These are phyloP conservation scores for Mortierella sp. DNA, from an alignment of 371 early-diverging fungal genomes.

Conservation along the genomic window DNA sequence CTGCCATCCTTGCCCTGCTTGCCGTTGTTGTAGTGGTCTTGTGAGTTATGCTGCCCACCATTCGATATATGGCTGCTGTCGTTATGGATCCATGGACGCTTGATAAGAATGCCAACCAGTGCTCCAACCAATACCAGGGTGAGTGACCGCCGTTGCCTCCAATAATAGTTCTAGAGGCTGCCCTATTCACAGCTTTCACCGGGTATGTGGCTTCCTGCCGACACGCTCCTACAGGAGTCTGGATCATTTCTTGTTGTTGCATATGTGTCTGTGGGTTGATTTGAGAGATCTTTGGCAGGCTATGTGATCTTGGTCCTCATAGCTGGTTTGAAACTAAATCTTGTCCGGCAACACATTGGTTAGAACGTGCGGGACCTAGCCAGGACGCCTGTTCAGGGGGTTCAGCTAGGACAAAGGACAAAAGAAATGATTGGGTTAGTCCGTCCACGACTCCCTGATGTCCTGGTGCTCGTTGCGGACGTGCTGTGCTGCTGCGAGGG, in stretches of 20 bases:
- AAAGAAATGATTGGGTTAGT: too few species aligned
- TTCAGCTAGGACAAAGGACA: too few species aligned
- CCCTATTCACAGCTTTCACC: background rate
- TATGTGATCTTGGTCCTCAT: too few species aligned
- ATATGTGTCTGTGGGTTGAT: too few species aligned
- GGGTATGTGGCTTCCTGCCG: background rate
- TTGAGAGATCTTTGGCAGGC: too few species aligned
- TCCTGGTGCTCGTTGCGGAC: too few species aligned
- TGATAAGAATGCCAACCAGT: conserved; percentile 20
- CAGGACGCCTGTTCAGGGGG: too few species aligned
- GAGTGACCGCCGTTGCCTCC: conserved; percentile 1
- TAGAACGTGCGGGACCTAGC: too few species aligned
- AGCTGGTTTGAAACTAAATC: too few species aligned
- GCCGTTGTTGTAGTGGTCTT: conserved; percentile 1
- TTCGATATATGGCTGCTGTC: background rate
- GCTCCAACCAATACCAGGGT: conserved; percentile 19
- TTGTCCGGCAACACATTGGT: too few species aligned
- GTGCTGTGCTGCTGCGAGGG: too few species aligned
- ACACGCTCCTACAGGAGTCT: conserved; percentile 3
- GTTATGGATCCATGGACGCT: conserved; percentile 32
- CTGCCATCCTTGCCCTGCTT: background rate
- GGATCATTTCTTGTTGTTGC: conserved; percentile 10
- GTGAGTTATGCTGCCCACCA: background rate
- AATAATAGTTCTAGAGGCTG: conserved; percentile 1
- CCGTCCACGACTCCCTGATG: too few species aligned